These are phyloP conservation scores for Trametes cinnabarina DNA, from an alignment of 768 basidiomycete species.

Conservation along the genomic window DNA sequence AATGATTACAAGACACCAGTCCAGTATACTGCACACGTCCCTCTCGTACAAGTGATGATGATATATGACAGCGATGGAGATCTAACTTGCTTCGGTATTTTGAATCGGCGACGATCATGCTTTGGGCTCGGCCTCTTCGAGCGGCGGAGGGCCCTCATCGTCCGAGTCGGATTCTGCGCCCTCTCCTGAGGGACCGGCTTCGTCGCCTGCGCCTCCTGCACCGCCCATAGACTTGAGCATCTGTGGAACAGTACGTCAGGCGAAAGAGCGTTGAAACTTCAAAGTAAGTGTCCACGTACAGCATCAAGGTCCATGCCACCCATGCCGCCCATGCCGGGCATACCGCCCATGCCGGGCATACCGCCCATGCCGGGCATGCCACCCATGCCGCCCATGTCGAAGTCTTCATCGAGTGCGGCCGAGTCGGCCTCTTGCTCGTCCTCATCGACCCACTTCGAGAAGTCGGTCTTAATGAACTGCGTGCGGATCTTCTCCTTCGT, in stretches of 20 bases:
- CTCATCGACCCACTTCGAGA: slow-evolving; percentile 94
- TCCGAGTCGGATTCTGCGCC: slow-evolving; percentile 43
- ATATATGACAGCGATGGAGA: neutral
- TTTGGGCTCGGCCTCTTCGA: slow-evolving; percentile 64
- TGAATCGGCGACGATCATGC: slow-evolving; percentile 25
- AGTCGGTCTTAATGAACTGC: slow-evolving; percentile 90
- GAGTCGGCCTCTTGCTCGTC: slow-evolving; percentile 83
- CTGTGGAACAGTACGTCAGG: slow-evolving; percentile 19
- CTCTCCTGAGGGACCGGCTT: slow-evolving; percentile 22
- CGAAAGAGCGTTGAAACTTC: no score
- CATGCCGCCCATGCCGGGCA: slow-evolving; percentile 41
- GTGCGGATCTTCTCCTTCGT: slow-evolving; percentile 84
- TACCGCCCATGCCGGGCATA: slow-evolving; percentile 38
- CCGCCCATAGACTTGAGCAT: slow-evolving; percentile 42
- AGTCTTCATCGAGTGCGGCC: slow-evolving; percentile 44
- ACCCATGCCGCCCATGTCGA: slow-evolving; percentile 33
- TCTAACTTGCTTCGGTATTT: neutral
- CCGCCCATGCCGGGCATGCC: slow-evolving; percentile 40
- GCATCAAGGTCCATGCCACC: slow-evolving; percentile 61
- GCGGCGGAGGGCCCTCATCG: slow-evolving; percentile 76
- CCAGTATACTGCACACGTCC: slow-evolving; percentile 18
- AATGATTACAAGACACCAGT: slow-evolving; percentile 13
- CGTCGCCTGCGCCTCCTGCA: slow-evolving; percentile 22
- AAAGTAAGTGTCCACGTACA: slow-evolving; percentile 35
- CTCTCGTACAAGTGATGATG: slow-evolving; percentile 4